phyloP scores from a whole-genome alignment of 2,329 filamentous ascomycete species.

The Cytospora piceae region DNA sequence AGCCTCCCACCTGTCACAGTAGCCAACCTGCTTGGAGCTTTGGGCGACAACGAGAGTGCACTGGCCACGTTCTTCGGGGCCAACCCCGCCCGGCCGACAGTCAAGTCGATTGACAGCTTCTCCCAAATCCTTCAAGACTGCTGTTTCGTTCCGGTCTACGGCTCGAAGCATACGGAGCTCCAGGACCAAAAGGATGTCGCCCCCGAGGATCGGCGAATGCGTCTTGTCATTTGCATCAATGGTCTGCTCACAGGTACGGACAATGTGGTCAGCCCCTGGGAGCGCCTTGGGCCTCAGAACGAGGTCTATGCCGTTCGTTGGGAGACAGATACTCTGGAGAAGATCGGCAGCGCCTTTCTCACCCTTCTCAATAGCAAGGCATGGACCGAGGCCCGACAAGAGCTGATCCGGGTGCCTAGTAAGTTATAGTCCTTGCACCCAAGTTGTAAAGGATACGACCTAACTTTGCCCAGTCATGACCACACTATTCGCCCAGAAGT shows the following conservation, averaged over 20 bases:
- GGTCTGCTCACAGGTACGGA: constrained; percentile 78
- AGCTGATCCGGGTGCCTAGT: constrained; percentile 53
- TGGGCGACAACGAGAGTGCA: constrained; percentile 78
- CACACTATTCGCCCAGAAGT: constrained; percentile 60
- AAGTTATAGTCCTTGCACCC: constrained; percentile 35
- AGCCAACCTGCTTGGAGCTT: constrained; percentile 76
- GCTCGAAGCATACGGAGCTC: constrained; percentile 43
- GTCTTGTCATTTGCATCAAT: constrained; percentile 80
- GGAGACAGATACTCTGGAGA: constrained; percentile 77
- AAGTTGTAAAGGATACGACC: not conserved
- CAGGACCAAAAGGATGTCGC: constrained; percentile 55
- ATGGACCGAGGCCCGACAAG: constrained; percentile 70
- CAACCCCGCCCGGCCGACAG: constrained; percentile 82
- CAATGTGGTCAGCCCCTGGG: constrained; percentile 79
- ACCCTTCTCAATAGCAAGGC: constrained; percentile 77
- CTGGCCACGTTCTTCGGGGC: constrained; percentile 89
- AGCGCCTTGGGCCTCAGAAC: constrained; percentile 68
- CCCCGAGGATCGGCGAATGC: constrained; percentile 67
- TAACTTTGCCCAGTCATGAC: constrained; percentile 19
- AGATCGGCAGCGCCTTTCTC: constrained; percentile 77
- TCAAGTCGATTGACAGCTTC: constrained; percentile 87
- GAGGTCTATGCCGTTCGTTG: constrained; percentile 85
- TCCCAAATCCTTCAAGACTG: constrained; percentile 87
- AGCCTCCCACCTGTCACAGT: constrained; percentile 75
- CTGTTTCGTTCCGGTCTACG: constrained; percentile 76